phyloP scores from a whole-genome alignment of 768 basidiomycete species.

The Amanita inopinata region DNA sequence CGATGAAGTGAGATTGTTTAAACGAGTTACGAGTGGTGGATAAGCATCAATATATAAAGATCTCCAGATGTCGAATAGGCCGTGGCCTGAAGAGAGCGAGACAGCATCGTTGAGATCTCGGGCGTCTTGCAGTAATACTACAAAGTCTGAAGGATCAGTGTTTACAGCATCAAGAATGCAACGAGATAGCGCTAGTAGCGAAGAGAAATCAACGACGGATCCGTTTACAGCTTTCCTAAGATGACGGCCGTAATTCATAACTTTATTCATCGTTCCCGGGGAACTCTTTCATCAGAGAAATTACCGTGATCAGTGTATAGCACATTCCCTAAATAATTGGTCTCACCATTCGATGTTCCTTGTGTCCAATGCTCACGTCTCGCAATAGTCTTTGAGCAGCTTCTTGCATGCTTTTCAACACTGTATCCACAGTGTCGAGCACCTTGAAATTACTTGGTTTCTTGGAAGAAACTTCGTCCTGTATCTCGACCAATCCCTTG shows the following conservation, averaged over 20 bases:
- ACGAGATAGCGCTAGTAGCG: slow-evolving; percentile 45
- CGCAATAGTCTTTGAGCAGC: not conserved
- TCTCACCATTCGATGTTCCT: not conserved
- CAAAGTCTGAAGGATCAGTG: slow-evolving; percentile 24
- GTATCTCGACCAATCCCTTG: slow-evolving; percentile 1
- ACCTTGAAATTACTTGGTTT: not conserved
- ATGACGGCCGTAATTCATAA: slow-evolving; percentile 29
- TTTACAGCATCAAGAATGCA: slow-evolving; percentile 40
- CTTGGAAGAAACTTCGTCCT: not conserved
- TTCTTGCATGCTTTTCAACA: not conserved
- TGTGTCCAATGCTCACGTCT: not conserved
- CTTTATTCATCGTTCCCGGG: not conserved
- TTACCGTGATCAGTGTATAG: not conserved
- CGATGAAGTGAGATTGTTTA: slow-evolving; percentile 17
- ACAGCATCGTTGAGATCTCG: slow-evolving; percentile 36
- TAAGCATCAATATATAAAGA: not conserved
- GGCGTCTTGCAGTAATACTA: slow-evolving; percentile 21
- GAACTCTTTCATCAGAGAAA: not conserved
- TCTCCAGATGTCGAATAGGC: slow-evolving; percentile 66
- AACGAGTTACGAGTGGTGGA: slow-evolving; percentile 7
- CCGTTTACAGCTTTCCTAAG: slow-evolving; percentile 32
- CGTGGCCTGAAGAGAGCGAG: slow-evolving; percentile 60
- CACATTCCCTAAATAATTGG: not conserved
- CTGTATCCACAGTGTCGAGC: not conserved
- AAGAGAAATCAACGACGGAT: slow-evolving; percentile 53